Base-by-base conservation (phyloP, 2,329 filamentous ascomycete species). In the Malbranchea zuffiana region DNA sequence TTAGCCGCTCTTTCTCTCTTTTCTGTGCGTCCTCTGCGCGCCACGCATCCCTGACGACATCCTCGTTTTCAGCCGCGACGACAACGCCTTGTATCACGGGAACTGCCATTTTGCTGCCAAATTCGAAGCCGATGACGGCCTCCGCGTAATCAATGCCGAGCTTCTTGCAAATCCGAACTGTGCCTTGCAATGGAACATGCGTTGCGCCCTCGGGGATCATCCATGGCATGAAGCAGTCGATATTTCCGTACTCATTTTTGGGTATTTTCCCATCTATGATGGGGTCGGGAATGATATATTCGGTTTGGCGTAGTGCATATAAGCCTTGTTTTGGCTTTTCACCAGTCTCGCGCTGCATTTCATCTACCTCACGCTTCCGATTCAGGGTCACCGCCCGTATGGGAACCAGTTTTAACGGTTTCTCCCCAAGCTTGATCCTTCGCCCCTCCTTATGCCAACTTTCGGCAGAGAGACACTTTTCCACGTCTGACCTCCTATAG, bases 371-470 rank as follows among this genome's bases (percentile, higher is more conserved):
- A 32, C 87, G 76, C 50, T 86, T 82, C 15, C 90, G 74, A 35
- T 86, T 84, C 2, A 82, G 72, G 0, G 90, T 98, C 3, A 94
- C 88, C 11, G 86, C 90, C 27, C 90, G 81, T 54, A 90, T 86
- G 0, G 88, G 85, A 0, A 94, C 90, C 27, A 74, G 71, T 57
- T 98, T 98, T 42, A 95, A 62, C 0, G 90, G 83, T 32, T 75
- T 63, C 46, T 81, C 77, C 3, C 82, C 85, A 0, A 68, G 53
- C 17, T 74, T 71, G 3, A 90, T 77, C 17, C 78, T 80, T 7
- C 88, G 75, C 0, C 90, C 90, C 65, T 95, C 88, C 56, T 95
- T 95, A 56, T 96, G 90, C 90, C 90, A 98, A 1, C 84, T 94
- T 56, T 98, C 90, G 1, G 82, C 81, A 18, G 84, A 92, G 58